Evolutionary conservation across 768 basidiomycete genomes (phyloP).

Genomic region (Rhodotorula diobovata): DNA sequence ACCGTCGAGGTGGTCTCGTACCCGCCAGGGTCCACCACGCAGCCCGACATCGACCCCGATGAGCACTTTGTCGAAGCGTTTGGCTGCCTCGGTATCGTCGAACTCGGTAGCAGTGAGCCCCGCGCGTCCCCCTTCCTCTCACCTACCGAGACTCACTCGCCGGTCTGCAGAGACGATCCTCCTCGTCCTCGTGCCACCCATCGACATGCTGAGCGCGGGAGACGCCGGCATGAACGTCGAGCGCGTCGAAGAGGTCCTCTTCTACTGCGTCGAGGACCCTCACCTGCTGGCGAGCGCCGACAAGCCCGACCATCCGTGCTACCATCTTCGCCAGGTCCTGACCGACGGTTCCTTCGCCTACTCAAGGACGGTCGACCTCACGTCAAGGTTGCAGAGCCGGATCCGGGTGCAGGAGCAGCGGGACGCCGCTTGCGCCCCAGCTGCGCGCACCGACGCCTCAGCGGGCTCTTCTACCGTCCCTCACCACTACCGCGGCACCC

Average conservation of each 20-base stretch:
- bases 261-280: constrained; percentile 7
- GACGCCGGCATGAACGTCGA: not conserved
- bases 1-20: not conserved
- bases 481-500: not conserved
- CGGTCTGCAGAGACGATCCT: constrained; percentile 4
- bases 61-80: not conserved
- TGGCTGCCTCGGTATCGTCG: constrained; percentile 5
- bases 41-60: not conserved
- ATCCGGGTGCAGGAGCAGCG: not conserved
- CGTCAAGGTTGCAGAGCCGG: not conserved
- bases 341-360: constrained; percentile 3
- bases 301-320: not conserved
- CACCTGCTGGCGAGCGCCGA: not conserved
- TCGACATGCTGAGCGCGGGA: constrained; percentile 1
- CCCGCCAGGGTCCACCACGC: not conserved
- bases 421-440: not conserved
- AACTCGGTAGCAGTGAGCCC: not conserved
- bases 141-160: not conserved
- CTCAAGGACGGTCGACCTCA: constrained; percentile 10
- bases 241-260: constrained; percentile 8
- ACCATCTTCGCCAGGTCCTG: constrained; percentile 7
- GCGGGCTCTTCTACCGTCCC: not conserved
- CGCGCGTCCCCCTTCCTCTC: not conserved
- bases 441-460: not conserved
- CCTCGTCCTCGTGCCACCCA: not conserved